Evolutionary conservation across 2,329 filamentous ascomycete genomes (phyloP).

Genomic region (Aspergillus niger): DNA sequence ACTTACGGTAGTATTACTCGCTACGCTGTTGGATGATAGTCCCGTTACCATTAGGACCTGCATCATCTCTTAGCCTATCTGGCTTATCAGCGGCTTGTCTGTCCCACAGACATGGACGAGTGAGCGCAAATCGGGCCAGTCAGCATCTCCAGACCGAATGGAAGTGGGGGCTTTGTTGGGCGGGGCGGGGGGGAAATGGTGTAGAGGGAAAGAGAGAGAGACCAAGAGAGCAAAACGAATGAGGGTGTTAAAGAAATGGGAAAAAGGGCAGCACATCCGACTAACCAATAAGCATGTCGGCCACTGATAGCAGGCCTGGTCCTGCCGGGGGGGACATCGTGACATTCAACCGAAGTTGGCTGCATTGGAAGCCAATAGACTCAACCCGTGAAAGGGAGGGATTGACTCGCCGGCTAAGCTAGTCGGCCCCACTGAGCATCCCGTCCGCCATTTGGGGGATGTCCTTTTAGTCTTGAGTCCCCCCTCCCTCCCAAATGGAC

Average conservation of each 20-base stretch:
- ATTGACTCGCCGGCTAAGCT: conserved; percentile 27
- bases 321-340: conserved; percentile 5
- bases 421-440: conserved; percentile 27
- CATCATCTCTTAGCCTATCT: conserved; percentile 15
- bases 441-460: conserved; percentile 27
- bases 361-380: conserved; percentile 21
- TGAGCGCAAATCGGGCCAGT: conserved; percentile 19
- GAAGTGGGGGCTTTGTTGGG: conserved; percentile 16
- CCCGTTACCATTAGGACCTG: conserved; percentile 15
- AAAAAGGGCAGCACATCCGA: background rate
- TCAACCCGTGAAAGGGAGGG: conserved; percentile 18
- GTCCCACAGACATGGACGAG: conserved; percentile 19
- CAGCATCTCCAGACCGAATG: conserved; percentile 10
- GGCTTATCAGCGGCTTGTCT: conserved; percentile 23
- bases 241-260: background rate
- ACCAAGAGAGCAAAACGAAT: too few relatives aligned
- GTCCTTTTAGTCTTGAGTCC: conserved; percentile 6
- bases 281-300: background rate
- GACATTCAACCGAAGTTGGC: conserved; percentile 20
- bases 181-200: conserved; percentile 4
- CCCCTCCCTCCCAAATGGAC: background rate
- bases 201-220: too few relatives aligned
- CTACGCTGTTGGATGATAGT: conserved; percentile 12
- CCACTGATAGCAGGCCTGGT: conserved; percentile 1
- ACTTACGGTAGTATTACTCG: background rate